These are phyloP conservation scores for Ophiostoma himal-ulmi DNA, from an alignment of 2,329 filamentous ascomycete species.

Conservation along the genomic window DNA sequence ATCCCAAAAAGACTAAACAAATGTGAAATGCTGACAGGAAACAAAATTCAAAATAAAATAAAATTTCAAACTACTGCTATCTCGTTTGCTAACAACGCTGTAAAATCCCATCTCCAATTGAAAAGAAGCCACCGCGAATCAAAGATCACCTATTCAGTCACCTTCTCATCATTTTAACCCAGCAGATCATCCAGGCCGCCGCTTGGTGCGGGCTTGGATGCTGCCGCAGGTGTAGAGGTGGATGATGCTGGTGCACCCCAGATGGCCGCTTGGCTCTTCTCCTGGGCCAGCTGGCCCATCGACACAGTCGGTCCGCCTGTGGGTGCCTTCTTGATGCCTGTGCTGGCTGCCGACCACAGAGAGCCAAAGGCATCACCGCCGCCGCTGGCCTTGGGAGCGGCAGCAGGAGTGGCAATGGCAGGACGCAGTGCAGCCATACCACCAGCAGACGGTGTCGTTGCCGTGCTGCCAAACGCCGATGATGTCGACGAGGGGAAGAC, in stretches of 20 bases:
- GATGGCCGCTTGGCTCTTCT: conserved; percentile 89
- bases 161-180: conserved; percentile 32
- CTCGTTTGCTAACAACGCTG: conserved; percentile 3
- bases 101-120: not conserved
- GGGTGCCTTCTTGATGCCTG: conserved; percentile 67
- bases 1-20: too few relatives aligned
- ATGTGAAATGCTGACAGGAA: not conserved
- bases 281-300: conserved; percentile 91
- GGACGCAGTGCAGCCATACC: conserved; percentile 30
- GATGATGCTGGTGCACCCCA: conserved; percentile 67
- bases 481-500: conserved; percentile 15
- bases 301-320: conserved; percentile 67
- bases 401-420: conserved; percentile 28
- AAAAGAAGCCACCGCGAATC: not conserved
- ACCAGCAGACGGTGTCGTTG: conserved; percentile 26
- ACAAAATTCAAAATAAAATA: not conserved
- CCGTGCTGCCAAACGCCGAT: conserved; percentile 26
- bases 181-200: conserved; percentile 46
- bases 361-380: conserved; percentile 84
- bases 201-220: conserved; percentile 28
- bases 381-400: conserved; percentile 48
- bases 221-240: conserved; percentile 27
- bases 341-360: conserved; percentile 71
- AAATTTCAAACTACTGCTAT: not conserved
- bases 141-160: not conserved